Evolutionary conservation across 2,329 filamentous ascomycete genomes (phyloP).

Genomic region (Fusarium fujikuroi): DNA sequence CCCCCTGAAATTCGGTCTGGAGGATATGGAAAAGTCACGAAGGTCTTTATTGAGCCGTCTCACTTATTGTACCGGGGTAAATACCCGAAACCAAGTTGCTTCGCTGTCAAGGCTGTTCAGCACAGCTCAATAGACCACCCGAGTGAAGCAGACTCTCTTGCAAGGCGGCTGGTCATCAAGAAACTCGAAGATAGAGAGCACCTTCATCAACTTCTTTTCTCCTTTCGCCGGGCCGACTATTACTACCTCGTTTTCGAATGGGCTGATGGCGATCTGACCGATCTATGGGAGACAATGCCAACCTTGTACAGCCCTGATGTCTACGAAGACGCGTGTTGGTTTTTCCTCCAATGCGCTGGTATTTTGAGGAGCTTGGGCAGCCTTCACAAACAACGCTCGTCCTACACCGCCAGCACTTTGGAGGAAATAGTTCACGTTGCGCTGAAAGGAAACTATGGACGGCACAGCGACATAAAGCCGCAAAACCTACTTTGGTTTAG

Average conservation of each 20-base stretch:
- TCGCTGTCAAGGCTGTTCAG: background rate
- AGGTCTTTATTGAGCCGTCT: background rate
- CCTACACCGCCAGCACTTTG: background rate
- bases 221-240: background rate
- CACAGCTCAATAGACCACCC: background rate
- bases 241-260: background rate
- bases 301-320: background rate
- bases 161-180: background rate
- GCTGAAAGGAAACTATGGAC: background rate
- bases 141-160: background rate
- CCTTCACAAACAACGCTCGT: background rate
- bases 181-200: background rate
- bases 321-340: background rate
- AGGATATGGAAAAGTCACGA: background rate
- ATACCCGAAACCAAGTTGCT: background rate
- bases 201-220: background rate
- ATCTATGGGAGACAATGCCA: background rate
- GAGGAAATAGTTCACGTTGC: background rate
- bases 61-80: background rate
- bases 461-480: background rate
- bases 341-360: background rate
- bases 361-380: background rate
- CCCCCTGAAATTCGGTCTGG: background rate
- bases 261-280: background rate
- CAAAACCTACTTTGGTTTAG: background rate